phyloP scores from a whole-genome alignment of 169 alveolate species.

The Plasmodium coatneyi region DNA sequence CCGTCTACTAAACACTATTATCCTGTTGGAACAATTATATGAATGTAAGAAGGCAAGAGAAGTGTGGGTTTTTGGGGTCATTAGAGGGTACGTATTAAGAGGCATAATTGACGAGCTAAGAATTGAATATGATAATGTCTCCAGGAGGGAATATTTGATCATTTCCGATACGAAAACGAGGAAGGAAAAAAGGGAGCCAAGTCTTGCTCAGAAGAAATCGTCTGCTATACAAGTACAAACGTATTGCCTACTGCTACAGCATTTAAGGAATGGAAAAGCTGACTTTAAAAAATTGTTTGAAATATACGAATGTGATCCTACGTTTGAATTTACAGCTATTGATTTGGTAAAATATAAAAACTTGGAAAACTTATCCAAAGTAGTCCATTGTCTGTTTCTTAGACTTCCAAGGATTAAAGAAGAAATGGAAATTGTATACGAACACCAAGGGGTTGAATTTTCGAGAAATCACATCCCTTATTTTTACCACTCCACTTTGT shows the following conservation, averaged over 20 bases:
- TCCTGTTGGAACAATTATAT: slow-evolving; percentile 78
- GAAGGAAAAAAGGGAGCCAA: slow-evolving; percentile 77
- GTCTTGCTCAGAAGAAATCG: slow-evolving; percentile 81
- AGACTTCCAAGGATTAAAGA: slow-evolving; percentile 82
- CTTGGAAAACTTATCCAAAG: slow-evolving; percentile 76
- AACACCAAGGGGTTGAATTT: slow-evolving; percentile 81
- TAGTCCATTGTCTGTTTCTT: slow-evolving; percentile 75
- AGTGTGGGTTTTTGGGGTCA: slow-evolving; percentile 84
- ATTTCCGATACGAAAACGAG: slow-evolving; percentile 87
- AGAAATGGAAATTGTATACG: slow-evolving; percentile 85
- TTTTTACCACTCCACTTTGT: slow-evolving; percentile 76
- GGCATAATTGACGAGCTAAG: slow-evolving; percentile 86
- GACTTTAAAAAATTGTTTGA: slow-evolving; percentile 76
- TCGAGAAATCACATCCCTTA: slow-evolving; percentile 76
- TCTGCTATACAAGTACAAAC: slow-evolving; percentile 87
- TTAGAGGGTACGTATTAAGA: slow-evolving; percentile 81
- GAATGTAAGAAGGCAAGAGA: slow-evolving; percentile 84
- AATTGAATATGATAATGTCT: slow-evolving; percentile 76
- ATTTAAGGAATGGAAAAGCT: slow-evolving; percentile 76
- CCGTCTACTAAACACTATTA: slow-evolving; percentile 81
- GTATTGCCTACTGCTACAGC: slow-evolving; percentile 80
- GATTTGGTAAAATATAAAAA: slow-evolving; percentile 81
- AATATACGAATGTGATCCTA: slow-evolving; percentile 81
- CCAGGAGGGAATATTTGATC: slow-evolving; percentile 75
- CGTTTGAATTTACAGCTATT: slow-evolving; percentile 77